Base-by-base conservation (phyloP, 306 rosid genomes). In the Sindora glabra region DNA sequence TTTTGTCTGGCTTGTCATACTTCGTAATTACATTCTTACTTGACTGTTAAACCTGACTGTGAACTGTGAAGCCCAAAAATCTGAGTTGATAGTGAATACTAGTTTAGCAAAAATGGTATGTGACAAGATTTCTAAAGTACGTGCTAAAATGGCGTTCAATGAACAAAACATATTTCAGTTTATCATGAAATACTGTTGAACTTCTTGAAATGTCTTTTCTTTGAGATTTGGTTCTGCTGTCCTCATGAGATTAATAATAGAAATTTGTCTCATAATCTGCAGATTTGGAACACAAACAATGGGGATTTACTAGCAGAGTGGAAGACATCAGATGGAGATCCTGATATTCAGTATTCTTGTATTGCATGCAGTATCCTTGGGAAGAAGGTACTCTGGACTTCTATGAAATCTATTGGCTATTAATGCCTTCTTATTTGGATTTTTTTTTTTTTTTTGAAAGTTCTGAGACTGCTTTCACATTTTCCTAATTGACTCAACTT, bases 271-370 rank as follows among this genome's bases (percentile, higher is more conserved):
- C 46, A 15, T 50, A 17, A 58, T 69, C 46, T 70, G 71, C 81
- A 82, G 88, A 70, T 82, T 66, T 82, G 84, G 88, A 78, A 74
- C 73, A 75, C 82, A 52, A 26, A 36, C 40, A 62, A 44, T 61
- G 82, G 79, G 39, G 37, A 58, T 56, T 72, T 78, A 65, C 59
- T 82, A 47, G 77, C 77, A 0, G 75, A 78, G 47, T 78, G 84
- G 79, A 82, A 72, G 68, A 67, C 64, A 26, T 48, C 62, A 0
- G 75, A 75, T 65, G 84, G 44, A 69, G 76, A 82, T 65, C 16
- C 38, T 21, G 75, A 71, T 58, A 44, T 11, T 49, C 13, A 1
- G 11, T 78, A 68, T 67, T 82, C 88, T 49, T 72, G 82, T 69
- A 62, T 79, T 54, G 78, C 85, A 12, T 82, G 71, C 65, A 72